These are phyloP conservation scores for Fraxinus floribunda DNA, from an alignment of 305 asterid species.

Conservation along the genomic window DNA sequence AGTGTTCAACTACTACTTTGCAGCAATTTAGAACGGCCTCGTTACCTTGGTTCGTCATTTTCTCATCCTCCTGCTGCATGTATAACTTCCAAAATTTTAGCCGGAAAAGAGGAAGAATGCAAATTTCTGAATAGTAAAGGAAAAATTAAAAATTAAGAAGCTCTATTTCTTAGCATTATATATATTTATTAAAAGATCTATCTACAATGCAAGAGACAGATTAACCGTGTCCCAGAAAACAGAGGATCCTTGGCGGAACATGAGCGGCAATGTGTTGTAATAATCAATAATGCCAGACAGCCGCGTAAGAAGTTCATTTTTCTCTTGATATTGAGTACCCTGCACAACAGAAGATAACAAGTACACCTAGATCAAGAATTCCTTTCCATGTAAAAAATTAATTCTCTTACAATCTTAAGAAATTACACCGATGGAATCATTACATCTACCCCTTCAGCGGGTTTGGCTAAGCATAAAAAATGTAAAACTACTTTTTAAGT, in stretches of 20 bases:
- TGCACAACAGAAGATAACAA: slow-evolving; percentile 29
- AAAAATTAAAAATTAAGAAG: background rate
- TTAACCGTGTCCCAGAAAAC: slow-evolving; percentile 68
- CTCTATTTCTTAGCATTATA: background rate
- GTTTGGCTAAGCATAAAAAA: background rate
- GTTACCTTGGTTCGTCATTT: slow-evolving; percentile 20
- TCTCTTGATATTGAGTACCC: slow-evolving; percentile 84
- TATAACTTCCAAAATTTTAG: background rate
- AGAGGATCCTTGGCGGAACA: slow-evolving; percentile 75
- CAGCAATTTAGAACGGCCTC: slow-evolving; percentile 37
- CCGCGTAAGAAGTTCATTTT: slow-evolving; percentile 54
- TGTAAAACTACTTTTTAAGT: background rate
- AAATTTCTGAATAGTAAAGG: background rate
- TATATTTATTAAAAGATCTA: background rate
- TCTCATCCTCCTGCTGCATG: slow-evolving; percentile 41
- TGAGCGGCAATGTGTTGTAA: slow-evolving; percentile 49
- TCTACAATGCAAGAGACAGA: background rate
- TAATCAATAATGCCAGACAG: slow-evolving; percentile 46
- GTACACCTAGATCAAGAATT: background rate
- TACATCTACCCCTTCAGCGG: background rate
- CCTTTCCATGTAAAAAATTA: background rate
- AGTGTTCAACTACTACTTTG: slow-evolving; percentile 45
- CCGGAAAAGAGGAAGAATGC: background rate
- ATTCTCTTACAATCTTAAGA: background rate
- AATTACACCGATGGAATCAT: background rate